Base-by-base conservation (phyloP, 1,139 yeast genomes). In the Yamadazyma triangularis region DNA sequence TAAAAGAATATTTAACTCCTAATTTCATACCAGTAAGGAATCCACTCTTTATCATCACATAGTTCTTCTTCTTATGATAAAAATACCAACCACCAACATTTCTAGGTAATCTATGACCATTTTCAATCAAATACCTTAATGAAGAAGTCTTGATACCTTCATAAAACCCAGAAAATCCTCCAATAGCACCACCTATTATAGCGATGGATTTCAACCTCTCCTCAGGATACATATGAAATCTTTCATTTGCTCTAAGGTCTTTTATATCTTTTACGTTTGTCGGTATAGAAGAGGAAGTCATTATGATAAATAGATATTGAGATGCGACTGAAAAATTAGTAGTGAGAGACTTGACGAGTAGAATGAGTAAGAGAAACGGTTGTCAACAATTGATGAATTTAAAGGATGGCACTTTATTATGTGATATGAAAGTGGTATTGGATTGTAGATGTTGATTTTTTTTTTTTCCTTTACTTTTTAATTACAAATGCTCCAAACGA, bases 51-150 rank as follows among this genome's bases (percentile, higher is more conserved):
- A 83, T 57, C 60, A 86, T 77, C 26, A 81, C 83, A 52, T 84
- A 84, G 54, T 84, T 83, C 60, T 85, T 86, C 42, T 87, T 72
- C 56, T 84, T 86, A 56, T 86, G 94, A 56, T 87, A 86, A 51
- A 82, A 83, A 51, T 83, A 87, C 95, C 95, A 86, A 0, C 91
- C 93, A 21, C 88, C 91, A 33, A 79, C 83, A 1, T 83, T 79
- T 14, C 60, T 66, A 4, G 95, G 95, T 38, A 87, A 60, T 28
- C 95, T 57, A 49, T 86, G 95, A 9, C 93, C 84, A 48, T 86
- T 86, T 42, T 84, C 88, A 1, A 89, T 87, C 32, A 86, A 63
- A 45, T 75, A 87, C 28, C 78, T 67, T 24, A 79, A 56, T 1
- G 85, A 73, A 2, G 84, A 62, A 4, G 53, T 44, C 36, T 70